Base-by-base conservation (phyloP, 805 yeast species). In the Candida montana region DNA sequence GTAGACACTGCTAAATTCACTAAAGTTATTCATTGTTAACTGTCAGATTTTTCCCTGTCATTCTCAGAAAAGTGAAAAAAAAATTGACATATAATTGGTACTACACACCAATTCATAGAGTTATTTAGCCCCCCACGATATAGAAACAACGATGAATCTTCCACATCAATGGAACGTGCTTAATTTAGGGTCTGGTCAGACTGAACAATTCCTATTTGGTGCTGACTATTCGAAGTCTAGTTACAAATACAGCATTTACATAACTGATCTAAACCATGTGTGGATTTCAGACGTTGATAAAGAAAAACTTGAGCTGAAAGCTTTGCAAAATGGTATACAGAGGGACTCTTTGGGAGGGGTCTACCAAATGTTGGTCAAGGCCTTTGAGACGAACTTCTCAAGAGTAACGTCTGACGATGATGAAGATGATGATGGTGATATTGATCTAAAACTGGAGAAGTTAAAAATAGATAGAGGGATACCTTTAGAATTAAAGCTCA, bases 91-190 rank as follows among this genome's bases (percentile, higher is more conserved):
- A 7, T 21, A n/a, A 33, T 10, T 7, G 4, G 4, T 13, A 28
- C 5, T 13, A 16, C 18, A 13, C n/a, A n/a, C n/a, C n/a, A n/a
- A n/a, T n/a, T n/a, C n/a, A n/a, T n/a, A n/a, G n/a, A n/a, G n/a
- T n/a, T n/a, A n/a, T n/a, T n/a, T n/a, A n/a, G n/a, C n/a, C n/a
- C 20, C 15, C n/a, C 20, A 30, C 20, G 7, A 16, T 30, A 16
- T 7, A 21, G 26, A 23, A 10, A 7, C 26, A 36, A 35, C 38
- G 9, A 50, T 51, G 52, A 48, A 39, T 31, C 30, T 53, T 1
- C 55, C 59, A 3, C 46, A 47, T 6, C 46, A 39, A 28, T 55
- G 59, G 59, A 43, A 35, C 15, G 52, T 52, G 6, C 37, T 53
- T 9, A 31, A 35, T 4, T 26, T 49, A 4, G 39, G 31, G 2